phyloP scores from a whole-genome alignment of 148 eudicot species.

The Dysphania ambrosioides region DNA sequence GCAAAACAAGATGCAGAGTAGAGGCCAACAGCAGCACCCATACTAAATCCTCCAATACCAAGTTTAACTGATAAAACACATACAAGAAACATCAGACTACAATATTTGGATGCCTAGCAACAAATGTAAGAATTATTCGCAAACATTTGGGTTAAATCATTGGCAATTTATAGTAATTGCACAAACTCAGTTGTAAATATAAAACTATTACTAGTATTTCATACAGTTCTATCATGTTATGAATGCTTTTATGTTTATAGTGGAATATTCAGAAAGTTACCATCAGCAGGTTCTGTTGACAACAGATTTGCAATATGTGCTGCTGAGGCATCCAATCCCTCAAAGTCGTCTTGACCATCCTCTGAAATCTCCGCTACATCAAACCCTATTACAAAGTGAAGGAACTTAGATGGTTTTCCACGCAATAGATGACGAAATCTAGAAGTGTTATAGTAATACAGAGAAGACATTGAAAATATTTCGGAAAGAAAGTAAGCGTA shows the following conservation, averaged over 20 bases:
- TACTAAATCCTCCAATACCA: constrained; percentile 97
- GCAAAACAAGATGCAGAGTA: constrained; percentile 93
- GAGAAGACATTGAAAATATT: background rate
- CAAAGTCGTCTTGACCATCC: constrained; percentile 76
- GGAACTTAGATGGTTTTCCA: background rate
- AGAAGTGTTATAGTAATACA: background rate
- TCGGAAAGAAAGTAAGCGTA: constrained; percentile 30
- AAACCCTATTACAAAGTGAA: constrained; percentile 58
- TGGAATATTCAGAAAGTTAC: constrained; percentile 35
- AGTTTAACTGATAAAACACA: constrained; percentile 61
- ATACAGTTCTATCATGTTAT: background rate
- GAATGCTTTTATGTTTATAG: background rate
- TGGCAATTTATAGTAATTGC: background rate
- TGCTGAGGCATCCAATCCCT: constrained; percentile 90
- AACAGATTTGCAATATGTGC: constrained; percentile 84
- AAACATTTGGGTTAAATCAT: background rate
- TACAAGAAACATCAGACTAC: background rate
- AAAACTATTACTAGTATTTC: background rate
- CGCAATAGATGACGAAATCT: too few species aligned
- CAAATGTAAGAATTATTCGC: background rate
- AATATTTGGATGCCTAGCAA: background rate
- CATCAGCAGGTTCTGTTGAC: constrained; percentile 89
- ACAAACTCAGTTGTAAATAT: background rate
- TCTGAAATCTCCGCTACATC: constrained; percentile 86
- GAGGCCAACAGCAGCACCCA: constrained; percentile 91